Conservation (phyloP, 2,329 filamentous ascomycete species). For the Talaromyces marneffei region DNA sequence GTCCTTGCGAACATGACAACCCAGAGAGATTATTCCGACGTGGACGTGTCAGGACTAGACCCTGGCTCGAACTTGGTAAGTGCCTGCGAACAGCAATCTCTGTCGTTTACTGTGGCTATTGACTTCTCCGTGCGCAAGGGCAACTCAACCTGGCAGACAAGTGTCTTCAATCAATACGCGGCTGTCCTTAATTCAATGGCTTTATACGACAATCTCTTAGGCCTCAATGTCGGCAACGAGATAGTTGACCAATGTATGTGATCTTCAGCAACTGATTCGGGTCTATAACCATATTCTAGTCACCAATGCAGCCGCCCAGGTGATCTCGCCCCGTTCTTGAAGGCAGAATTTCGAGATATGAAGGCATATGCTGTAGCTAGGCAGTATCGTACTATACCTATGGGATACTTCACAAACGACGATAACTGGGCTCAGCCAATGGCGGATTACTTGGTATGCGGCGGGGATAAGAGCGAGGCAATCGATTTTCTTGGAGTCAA, state of each 20-base stretch:
- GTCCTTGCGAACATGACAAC: constrained; percentile 72
- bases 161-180: neutral
- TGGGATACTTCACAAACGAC: constrained; percentile 84
- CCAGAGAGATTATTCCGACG: constrained; percentile 49
- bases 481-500: constrained; percentile 41
- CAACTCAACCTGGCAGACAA: neutral
- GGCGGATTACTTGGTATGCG: constrained; percentile 73
- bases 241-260: neutral
- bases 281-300: neutral
- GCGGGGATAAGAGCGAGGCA: constrained; percentile 58
- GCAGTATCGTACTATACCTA: constrained; percentile 70
- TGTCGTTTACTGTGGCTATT: neutral
- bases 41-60: neutral
- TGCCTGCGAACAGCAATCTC: neutral
- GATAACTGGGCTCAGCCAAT: constrained; percentile 59
- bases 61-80: neutral
- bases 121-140: neutral
- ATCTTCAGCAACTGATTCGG: neutral
- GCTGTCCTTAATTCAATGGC: neutral
- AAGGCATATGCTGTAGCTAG: constrained; percentile 72
- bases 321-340: constrained; percentile 82
- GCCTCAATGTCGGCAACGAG: neutral
- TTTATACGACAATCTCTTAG: neutral
- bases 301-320: constrained; percentile 50
- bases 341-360: constrained; percentile 72